Evolutionary conservation across 768 basidiomycete species (phyloP).

Genomic region (Phanerochaete sordida): DNA sequence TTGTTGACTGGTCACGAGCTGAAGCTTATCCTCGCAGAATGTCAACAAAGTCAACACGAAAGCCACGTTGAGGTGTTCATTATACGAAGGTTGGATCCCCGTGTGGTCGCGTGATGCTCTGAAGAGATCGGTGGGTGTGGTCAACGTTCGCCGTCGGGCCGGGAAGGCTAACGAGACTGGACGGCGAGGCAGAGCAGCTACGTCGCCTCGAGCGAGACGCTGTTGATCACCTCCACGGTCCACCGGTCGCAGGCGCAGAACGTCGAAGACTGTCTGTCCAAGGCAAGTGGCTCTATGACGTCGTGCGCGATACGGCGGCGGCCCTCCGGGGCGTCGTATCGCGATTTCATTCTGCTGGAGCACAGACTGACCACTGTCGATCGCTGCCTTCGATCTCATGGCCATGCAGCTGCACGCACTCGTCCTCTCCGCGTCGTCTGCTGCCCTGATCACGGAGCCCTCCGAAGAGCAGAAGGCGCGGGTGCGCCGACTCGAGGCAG

Average conservation of each 20-base stretch:
- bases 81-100: conserved; percentile 67
- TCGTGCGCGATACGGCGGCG: conserved; percentile 8
- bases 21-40: conserved; percentile 43
- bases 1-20: conserved; percentile 1
- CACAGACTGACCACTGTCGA: background rate
- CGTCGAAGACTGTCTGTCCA: conserved; percentile 64
- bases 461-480: conserved; percentile 54
- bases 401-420: conserved; percentile 47
- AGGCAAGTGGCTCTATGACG: conserved; percentile 35
- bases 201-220: conserved; percentile 61
- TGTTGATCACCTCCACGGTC: conserved; percentile 65
- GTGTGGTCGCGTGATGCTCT: conserved; percentile 54
- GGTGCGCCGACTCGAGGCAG: conserved; percentile 42
- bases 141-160: background rate
- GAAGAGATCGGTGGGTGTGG: conserved; percentile 42
- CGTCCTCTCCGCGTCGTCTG: conserved; percentile 44
- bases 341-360: background rate
- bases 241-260: conserved; percentile 80
- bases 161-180: background rate
- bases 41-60: conserved; percentile 92
- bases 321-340: background rate
- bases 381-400: background rate
- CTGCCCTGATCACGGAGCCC: conserved; percentile 48
- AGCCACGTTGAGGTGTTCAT: conserved; percentile 56
- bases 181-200: conserved; percentile 61